Evolutionary conservation across 495 filamentous ascomycete species (phyloP).

Genomic region (Diplogelasinospora grovesii): DNA sequence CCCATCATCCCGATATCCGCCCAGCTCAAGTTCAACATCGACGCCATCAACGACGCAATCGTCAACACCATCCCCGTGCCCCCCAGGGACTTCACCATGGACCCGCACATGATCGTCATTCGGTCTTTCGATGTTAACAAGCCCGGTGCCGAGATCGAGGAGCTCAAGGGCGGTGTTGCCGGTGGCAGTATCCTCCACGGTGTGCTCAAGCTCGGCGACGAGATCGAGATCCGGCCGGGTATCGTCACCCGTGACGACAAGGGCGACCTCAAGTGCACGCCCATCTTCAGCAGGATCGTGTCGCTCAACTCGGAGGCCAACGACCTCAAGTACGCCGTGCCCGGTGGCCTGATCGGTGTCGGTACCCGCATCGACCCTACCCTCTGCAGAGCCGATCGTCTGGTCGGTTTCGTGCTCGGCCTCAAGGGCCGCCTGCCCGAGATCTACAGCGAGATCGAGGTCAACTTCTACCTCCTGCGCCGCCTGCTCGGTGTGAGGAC

Average conservation of each 20-base stretch:
- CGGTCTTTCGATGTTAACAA: constrained; percentile 99
- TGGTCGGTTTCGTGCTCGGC: constrained; percentile 96
- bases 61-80: constrained; percentile 91
- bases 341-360: constrained; percentile 94
- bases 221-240: constrained; percentile 96
- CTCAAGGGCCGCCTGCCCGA: constrained; percentile 83
- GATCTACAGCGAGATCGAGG: constrained; percentile 96
- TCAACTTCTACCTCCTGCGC: constrained; percentile 97
- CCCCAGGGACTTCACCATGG: constrained; percentile 75
- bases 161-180: constrained; percentile 96
- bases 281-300: constrained; percentile 92
- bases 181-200: constrained; percentile 94
- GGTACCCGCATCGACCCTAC: constrained; percentile 96
- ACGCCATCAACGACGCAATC: constrained; percentile 91
- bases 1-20: constrained; percentile 98
- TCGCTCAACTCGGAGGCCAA: constrained; percentile 96
- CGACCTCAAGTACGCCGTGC: constrained; percentile 94
- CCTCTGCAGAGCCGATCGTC: constrained; percentile 94
- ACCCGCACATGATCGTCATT: constrained; percentile 97
- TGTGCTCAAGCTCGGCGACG: constrained; percentile 90
- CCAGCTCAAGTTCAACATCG: constrained; percentile 99
- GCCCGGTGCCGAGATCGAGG: constrained; percentile 98
- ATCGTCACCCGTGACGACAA: constrained; percentile 90
- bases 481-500: constrained; percentile 94
- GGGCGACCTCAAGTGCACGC: constrained; percentile 89